Conservation (phyloP, 768 basidiomycete species). For the Jaapia argillacea region DNA sequence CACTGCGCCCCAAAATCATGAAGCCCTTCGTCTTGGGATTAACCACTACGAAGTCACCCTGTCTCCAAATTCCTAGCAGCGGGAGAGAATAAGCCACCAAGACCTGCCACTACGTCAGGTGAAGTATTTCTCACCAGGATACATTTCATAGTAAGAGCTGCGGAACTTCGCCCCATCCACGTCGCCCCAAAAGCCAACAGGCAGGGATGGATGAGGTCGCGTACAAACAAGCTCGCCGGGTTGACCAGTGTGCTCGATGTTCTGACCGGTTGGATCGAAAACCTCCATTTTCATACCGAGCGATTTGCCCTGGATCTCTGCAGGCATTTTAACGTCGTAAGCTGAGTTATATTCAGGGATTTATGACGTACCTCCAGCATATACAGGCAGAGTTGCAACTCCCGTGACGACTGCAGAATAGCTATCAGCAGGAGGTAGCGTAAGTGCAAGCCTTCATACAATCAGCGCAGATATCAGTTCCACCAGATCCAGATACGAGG, state of each 20-base stretch:
- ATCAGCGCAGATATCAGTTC: conserved; percentile 74
- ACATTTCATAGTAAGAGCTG: conserved; percentile 55
- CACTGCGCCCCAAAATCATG: conserved; percentile 55
- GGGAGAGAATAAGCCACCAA: neutral
- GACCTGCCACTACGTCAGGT: too few relatives aligned
- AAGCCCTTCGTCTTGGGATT: conserved; percentile 55
- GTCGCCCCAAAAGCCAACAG: conserved; percentile 62
- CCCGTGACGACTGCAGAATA: conserved; percentile 34
- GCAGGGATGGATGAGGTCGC: conserved; percentile 60
- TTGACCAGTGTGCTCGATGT: conserved; percentile 31
- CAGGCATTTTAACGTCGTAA: too few relatives aligned
- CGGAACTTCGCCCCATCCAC: conserved; percentile 43
- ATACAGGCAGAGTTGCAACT: conserved; percentile 38
- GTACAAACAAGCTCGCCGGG: conserved; percentile 64
- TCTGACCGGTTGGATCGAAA: conserved; percentile 42
- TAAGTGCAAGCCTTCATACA: too few relatives aligned
- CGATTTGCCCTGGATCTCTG: conserved; percentile 54
- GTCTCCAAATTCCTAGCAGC: conserved; percentile 47
- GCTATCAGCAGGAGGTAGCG: too few relatives aligned
- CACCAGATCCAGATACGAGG: conserved; percentile 50
- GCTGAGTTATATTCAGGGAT: too few relatives aligned
- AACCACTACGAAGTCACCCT: conserved; percentile 58
- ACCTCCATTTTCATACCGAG: conserved; percentile 63
- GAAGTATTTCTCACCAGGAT: conserved; percentile 33
- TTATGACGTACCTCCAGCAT: conserved; percentile 59